Evolutionary conservation across 129 eudicot genomes (phyloP).

Genomic region (Helichrysum umbraculigerum): DNA sequence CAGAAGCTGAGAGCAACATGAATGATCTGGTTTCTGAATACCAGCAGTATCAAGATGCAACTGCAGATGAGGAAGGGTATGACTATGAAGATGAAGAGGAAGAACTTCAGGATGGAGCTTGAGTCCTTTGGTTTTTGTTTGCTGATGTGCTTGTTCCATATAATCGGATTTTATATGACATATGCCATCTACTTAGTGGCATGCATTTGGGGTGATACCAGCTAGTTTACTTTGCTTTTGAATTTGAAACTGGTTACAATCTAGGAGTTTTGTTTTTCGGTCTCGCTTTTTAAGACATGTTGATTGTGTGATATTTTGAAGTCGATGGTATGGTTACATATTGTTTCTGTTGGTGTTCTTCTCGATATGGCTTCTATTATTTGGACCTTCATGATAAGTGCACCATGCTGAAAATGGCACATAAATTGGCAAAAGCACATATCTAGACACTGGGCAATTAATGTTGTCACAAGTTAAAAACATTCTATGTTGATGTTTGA

Average conservation of each 20-base stretch:
- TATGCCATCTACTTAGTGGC: not conserved
- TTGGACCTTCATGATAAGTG: not conserved
- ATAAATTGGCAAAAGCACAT: too few relatives aligned
- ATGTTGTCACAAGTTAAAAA: too few relatives aligned
- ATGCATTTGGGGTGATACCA: not conserved
- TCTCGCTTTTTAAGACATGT: not conserved
- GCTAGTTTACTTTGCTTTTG: not conserved
- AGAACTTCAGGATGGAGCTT: slow-evolving; percentile 3
- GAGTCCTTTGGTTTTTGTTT: not conserved
- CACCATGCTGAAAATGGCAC: too few relatives aligned
- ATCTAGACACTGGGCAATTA: too few relatives aligned
- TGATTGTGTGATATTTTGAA: not conserved
- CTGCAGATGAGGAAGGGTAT: slow-evolving; percentile 10
- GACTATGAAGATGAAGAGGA: slow-evolving; percentile 11
- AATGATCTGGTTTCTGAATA: slow-evolving; percentile 81
- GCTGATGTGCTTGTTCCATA: not conserved
- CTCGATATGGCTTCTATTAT: not conserved
- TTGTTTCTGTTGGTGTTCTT: not conserved
- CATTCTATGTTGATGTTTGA: too few relatives aligned
- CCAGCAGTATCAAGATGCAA: slow-evolving; percentile 61
- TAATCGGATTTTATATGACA: not conserved
- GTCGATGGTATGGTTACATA: not conserved
- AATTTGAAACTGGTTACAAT: not conserved
- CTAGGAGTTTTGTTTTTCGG: not conserved
- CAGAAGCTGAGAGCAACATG: slow-evolving; percentile 84